Evolutionary conservation across 768 basidiomycete species (phyloP), one percentile per base, ranked within the genome.

Genomic region (Termitomyces eurrhizus): DNA sequence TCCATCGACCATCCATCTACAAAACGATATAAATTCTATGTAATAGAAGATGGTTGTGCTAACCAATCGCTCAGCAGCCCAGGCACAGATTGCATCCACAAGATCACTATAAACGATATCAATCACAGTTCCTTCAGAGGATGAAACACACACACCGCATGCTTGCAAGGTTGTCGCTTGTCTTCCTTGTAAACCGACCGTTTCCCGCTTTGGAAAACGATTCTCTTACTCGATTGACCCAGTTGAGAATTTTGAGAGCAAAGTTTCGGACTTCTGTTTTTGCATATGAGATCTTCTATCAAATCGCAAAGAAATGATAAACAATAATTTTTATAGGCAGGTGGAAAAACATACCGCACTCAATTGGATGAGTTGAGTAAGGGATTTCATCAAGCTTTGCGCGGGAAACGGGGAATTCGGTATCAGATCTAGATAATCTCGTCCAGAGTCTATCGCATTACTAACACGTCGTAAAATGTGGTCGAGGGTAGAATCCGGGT

Each of bases 281-380:
- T 45, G 44, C 3, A 12, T 13, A 24, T 12, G 45, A 24, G 21
- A 46, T 26, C 12, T 46, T 21, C 11, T 26, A 12, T 6, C 9
- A 35, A 35, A 26, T 26, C 2, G 33, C 21, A 26, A 46, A 2
- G 46, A 52, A 35, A 54, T 35, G 9, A 39, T 33, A 39, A 41
- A 1, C 56, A 56, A 16, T 51, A 51, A 35, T 29, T 16, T 13
- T 62, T 44, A 3, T 57, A 29, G 7, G 14, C 1, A 13, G 6
- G 32, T 50, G 29, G 41, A 14, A 36, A 26, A 33, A n/a, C 60
- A 35, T 32, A 67, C 66, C 21, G 53, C 44, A 7, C 66, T 64
- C n/a, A 64, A 41, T 18, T 52, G 63, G n/a, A 67, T 44, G 16
- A 67, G 51, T 39, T 63, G 62, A 7, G 57, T 60, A 13, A 67